Conservation (phyloP, 73 alveolate species). For the Tetrahymena borealis region DNA sequence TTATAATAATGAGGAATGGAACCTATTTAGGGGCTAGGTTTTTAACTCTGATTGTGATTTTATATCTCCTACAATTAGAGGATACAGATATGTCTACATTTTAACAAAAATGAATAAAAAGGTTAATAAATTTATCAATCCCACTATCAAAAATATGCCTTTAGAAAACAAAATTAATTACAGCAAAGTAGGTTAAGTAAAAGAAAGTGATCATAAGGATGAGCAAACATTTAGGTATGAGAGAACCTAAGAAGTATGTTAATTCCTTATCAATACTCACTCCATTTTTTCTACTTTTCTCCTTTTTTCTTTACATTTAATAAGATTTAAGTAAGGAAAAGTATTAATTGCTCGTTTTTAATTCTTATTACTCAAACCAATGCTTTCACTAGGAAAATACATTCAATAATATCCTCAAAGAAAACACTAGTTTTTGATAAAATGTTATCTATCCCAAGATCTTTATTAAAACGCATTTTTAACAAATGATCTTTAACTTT, state of each 20-base stretch:
- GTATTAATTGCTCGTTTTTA: not conserved
- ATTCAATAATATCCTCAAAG: no score
- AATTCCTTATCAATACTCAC: not conserved
- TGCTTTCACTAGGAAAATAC: no score
- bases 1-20: not conserved
- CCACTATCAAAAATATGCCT: no score
- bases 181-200: not conserved
- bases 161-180: no score
- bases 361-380: no score
- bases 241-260: not conserved
- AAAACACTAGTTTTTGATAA: no score
- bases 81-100: not conserved
- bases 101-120: not conserved
- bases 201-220: not conserved
- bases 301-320: not conserved
- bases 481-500: no score
- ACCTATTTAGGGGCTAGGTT: not conserved
- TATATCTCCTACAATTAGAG: not conserved
- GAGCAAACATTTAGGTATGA: not conserved
- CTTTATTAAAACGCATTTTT: no score
- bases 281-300: not conserved
- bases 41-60: not conserved
- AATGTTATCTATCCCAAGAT: no score
- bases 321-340: not conserved
- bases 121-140: no score